Conservation (phyloP, 306 rosid genomes). For the Medicago arabica region DNA sequence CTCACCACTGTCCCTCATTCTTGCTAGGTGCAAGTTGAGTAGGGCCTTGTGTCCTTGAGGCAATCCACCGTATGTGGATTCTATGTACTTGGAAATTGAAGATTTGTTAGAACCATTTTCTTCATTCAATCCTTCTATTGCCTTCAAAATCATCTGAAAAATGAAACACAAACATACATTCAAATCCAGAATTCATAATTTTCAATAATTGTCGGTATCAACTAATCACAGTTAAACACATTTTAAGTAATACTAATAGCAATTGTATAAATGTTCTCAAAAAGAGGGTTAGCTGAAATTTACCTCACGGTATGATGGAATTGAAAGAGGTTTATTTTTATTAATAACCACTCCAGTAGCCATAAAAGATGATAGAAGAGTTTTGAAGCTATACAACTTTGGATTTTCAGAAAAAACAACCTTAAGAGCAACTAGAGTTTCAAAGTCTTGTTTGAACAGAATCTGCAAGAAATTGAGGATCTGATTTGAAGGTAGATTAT, state of each 20-base stretch:
- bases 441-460: constrained; percentile 49
- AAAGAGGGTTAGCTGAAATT: not conserved
- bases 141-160: constrained; percentile 74
- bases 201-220: not conserved
- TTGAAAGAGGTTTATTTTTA: constrained; percentile 56
- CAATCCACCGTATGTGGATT: constrained; percentile 70
- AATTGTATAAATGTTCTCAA: too few species aligned
- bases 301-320: constrained; percentile 86
- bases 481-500: constrained; percentile 46
- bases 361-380: constrained; percentile 53
- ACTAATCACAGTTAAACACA: too few species aligned
- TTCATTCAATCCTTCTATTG: constrained; percentile 62
- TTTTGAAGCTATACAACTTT: constrained; percentile 35
- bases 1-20: constrained; percentile 67
- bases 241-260: too few species aligned
- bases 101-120: constrained; percentile 77
- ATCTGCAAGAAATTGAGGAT: constrained; percentile 50
- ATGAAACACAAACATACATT: not conserved
- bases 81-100: constrained; percentile 76
- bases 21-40: constrained; percentile 67
- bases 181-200: not conserved
- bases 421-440: constrained; percentile 25
- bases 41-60: constrained; percentile 69
- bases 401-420: not conserved
- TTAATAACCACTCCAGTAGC: constrained; percentile 62